Evolutionary conservation across 2,329 filamentous ascomycete species (phyloP), one percentile per base, ranked within the genome.

Genomic region (Basipetospora chlamydospora): DNA sequence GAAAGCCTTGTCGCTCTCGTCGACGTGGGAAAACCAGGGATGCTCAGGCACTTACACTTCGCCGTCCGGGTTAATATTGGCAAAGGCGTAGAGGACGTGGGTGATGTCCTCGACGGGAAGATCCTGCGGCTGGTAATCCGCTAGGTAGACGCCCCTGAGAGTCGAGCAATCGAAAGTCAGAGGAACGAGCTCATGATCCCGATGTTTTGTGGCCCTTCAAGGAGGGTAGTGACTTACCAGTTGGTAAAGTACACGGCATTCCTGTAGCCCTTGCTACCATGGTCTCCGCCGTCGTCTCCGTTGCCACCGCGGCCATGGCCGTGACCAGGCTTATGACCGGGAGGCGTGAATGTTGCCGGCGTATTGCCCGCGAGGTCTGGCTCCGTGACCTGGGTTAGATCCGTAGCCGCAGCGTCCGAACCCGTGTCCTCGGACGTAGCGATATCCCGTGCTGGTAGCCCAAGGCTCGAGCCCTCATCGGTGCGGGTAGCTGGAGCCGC

Each of bases 121-220:
- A 43, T 82, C 64, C 40, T 77, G 67, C 0, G 80, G 77, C 35
- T 80, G 68, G 49, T 79, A 84, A 43, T 81, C 72, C 38, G 82
- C 70, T 17, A 61, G 76, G 49, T 93, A 90, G 35, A 84, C 81
- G 28, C 51, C 50, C 55, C 56, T 58, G n/a, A n/a, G n/a, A n/a
- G n/a, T n/a, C n/a, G n/a, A n/a, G 18, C 11, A 35, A 12, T 30
- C 13, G 29, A 71, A 62, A 28, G 66, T 56, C 16, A 59, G 61
- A 44, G 72, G 70, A 31, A 18, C 1, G 10, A 18, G 7, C 11
- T 18, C 28, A 31, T 9, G 6, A 12, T 6, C 5, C 7, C 7
- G 6, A 7, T 29, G 26, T 6, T 6, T 8, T 29, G 12, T 16
- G 12, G 6, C 26, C 26, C 0, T 66, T 60, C 40, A 23, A 11